A percentile compares a stretch with the other conserved stretches of the same genome.
phyloP scores from a whole-genome alignment of 2,329 filamentous ascomycete genomes.

The Fragosphaeria purpurea region DNA sequence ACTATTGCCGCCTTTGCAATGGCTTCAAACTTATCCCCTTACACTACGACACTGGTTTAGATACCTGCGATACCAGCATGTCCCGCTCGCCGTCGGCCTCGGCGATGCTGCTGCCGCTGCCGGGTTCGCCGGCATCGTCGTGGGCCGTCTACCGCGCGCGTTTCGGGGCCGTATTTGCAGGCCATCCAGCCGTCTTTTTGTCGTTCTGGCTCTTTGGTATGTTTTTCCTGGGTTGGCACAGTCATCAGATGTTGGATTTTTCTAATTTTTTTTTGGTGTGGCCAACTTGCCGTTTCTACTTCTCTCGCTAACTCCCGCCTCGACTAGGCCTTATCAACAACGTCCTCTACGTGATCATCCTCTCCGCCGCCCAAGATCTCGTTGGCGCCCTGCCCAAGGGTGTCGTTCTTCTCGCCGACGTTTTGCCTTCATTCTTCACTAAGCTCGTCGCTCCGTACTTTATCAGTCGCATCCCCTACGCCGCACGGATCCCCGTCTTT shows the following conservation, averaged over 20 bases:
- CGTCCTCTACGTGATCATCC: constrained; percentile 93
- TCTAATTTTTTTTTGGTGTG: background rate
- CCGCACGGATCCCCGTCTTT: constrained; percentile 62
- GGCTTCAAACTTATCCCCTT: too few relatives aligned
- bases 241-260: too few relatives aligned
- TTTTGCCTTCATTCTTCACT: constrained; percentile 77
- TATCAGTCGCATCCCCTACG: constrained; percentile 79
- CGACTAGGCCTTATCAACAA: constrained; percentile 79
- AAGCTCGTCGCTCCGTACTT: constrained; percentile 91
- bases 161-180: constrained; percentile 51
- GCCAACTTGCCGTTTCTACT: background rate
- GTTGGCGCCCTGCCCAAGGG: constrained; percentile 84
- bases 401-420: constrained; percentile 84
- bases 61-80: constrained; percentile 15
- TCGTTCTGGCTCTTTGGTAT: constrained; percentile 94
- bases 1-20: too few relatives aligned
- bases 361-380: constrained; percentile 89
- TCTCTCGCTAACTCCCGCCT: background rate
- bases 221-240: constrained; percentile 5
- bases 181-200: constrained; percentile 57
- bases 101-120: constrained; percentile 41
- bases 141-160: constrained; percentile 66
- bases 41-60: too few relatives aligned
- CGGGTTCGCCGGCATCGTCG: constrained; percentile 51
- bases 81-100: constrained; percentile 31